These are phyloP conservation scores for Dimargaris xerosporica DNA, from an alignment of 192 early-diverging fungal species.

Conservation along the genomic window DNA sequence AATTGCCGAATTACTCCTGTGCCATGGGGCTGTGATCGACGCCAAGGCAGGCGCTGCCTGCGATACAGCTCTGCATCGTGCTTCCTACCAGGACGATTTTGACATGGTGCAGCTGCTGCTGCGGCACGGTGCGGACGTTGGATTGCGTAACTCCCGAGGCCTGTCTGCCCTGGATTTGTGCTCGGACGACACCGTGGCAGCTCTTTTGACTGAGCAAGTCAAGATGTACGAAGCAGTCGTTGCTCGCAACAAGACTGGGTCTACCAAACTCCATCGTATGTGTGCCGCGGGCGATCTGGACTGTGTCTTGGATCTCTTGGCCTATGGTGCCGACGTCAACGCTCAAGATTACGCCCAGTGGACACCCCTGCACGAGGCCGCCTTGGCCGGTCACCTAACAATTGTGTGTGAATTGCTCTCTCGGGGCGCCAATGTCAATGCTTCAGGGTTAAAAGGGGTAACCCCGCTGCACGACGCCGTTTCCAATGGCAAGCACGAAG, in stretches of 20 bases:
- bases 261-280: too few species aligned
- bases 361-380: neutral
- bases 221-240: neutral
- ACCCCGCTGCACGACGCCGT: too few species aligned
- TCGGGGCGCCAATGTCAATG: too few species aligned
- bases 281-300: neutral
- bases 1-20: too few species aligned
- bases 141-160: neutral
- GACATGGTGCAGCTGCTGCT: neutral
- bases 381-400: neutral
- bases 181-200: neutral
- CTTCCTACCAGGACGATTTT: neutral
- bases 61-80: neutral
- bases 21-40: too few species aligned
- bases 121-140: neutral
- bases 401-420: too few species aligned
- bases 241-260: too few species aligned
- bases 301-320: neutral
- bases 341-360: neutral
- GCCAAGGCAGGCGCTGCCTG: too few species aligned
- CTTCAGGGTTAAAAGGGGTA: too few species aligned
- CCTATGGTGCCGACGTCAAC: neutral
- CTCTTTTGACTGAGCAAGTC: neutral
- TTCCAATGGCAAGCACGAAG: too few species aligned
- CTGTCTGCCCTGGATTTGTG: neutral